Evolutionary conservation across 2,329 filamentous ascomycete species (phyloP).

Genomic region (Tolypocladium capitatum): DNA sequence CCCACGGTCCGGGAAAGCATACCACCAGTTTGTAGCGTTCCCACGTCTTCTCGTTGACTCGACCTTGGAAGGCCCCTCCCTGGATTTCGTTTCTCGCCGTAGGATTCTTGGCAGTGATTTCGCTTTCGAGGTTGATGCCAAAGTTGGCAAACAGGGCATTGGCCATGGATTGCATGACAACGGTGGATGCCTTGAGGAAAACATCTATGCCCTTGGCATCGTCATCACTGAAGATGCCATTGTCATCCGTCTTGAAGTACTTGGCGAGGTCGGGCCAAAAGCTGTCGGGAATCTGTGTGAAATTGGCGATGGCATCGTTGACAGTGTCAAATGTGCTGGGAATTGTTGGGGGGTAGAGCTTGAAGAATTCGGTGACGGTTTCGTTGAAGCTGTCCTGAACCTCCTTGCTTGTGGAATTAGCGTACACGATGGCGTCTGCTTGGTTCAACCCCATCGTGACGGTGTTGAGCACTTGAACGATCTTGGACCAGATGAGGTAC

Average conservation of each 20-base stretch:
- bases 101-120: slow-evolving; percentile 6
- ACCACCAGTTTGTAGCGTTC: slow-evolving; percentile 18
- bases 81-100: slow-evolving; percentile 2
- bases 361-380: slow-evolving; percentile 10
- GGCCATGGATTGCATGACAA: slow-evolving; percentile 10
- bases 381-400: slow-evolving; percentile 8
- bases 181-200: slow-evolving; percentile 3
- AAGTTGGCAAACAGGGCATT: slow-evolving; percentile 18
- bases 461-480: slow-evolving; percentile 16
- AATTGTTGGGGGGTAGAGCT: slow-evolving; percentile 15
- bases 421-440: slow-evolving; percentile 3
- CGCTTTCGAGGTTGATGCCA: slow-evolving; percentile 16
- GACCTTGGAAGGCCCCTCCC: slow-evolving; percentile 8
- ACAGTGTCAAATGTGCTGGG: slow-evolving; percentile 7
- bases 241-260: slow-evolving; percentile 3
- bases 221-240: neutral
- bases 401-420: slow-evolving; percentile 8
- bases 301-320: slow-evolving; percentile 12
- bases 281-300: slow-evolving; percentile 12
- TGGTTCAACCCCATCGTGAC: slow-evolving; percentile 6
- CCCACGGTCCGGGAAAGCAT: neutral
- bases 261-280: slow-evolving; percentile 13
- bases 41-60: slow-evolving; percentile 10
- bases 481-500: slow-evolving; percentile 33
- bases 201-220: neutral